Conservation (phyloP, 345 rosid species). For the Durio zibethinus region DNA sequence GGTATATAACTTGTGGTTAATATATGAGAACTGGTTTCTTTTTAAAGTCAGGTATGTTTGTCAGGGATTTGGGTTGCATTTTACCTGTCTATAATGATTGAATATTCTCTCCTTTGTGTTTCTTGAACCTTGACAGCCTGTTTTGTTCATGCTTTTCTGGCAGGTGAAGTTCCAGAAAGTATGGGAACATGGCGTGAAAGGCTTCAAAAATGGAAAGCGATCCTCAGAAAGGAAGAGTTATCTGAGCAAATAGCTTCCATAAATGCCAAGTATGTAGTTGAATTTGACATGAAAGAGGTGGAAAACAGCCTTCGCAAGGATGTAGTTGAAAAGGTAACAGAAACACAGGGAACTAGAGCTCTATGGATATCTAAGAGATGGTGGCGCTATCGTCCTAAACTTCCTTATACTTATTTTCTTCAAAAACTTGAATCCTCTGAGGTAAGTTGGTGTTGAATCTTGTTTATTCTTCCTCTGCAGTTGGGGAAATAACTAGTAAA, state of each 20-base stretch:
- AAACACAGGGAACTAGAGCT: conserved; percentile 67
- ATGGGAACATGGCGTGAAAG: conserved; percentile 73
- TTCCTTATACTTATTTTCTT: conserved; percentile 89
- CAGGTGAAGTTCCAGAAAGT: conserved; percentile 47
- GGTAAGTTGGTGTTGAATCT: conserved; percentile 33
- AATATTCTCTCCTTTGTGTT: not conserved
- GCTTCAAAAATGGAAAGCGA: conserved; percentile 66
- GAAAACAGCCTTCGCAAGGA: conserved; percentile 91
- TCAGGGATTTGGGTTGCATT: not conserved
- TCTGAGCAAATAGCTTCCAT: conserved; percentile 58
- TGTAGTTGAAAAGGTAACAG: conserved; percentile 56
- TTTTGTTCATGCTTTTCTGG: conserved; percentile 17
- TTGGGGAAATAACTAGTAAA: not conserved
- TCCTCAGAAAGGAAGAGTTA: conserved; percentile 62
- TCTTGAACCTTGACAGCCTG: not conserved
- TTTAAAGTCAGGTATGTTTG: not conserved
- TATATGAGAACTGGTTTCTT: not conserved
- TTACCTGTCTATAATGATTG: conserved; percentile 13
- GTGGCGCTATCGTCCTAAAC: conserved; percentile 95
- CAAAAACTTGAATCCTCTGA: conserved; percentile 88
- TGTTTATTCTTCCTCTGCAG: not conserved
- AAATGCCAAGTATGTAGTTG: conserved; percentile 76
- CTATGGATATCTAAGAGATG: conserved; percentile 97
- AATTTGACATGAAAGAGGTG: conserved; percentile 95
- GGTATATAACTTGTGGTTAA: not conserved